These are phyloP conservation scores for Bruguiera hainesii DNA, from an alignment of 441 rosid genomes.

Conservation along the genomic window DNA sequence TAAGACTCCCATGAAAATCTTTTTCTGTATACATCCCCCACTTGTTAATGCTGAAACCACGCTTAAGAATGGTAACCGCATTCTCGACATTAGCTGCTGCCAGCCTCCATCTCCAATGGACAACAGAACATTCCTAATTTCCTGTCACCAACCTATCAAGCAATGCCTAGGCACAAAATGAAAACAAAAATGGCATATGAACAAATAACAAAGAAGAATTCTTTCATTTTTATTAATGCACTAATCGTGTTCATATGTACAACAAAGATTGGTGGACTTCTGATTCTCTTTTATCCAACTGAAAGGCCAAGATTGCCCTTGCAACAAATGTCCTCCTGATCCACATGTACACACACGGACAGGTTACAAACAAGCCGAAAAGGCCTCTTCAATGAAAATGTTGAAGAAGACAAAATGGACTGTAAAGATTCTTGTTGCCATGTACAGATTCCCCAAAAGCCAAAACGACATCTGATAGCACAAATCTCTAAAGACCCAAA, in stretches of 20 bases:
- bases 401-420: slow-evolving; percentile 35
- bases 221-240: slow-evolving; percentile 1
- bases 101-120: neutral
- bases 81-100: no score
- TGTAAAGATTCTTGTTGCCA: slow-evolving; percentile 26
- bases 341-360: slow-evolving; percentile 18
- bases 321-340: slow-evolving; percentile 11
- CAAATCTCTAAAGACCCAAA: slow-evolving; percentile 5
- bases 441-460: slow-evolving; percentile 21
- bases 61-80: neutral
- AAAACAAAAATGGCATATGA: neutral
- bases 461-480: slow-evolving; percentile 10
- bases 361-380: slow-evolving; percentile 20
- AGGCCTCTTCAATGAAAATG: slow-evolving; percentile 34
- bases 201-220: neutral
- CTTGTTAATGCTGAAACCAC: slow-evolving; percentile 9
- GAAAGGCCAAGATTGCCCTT: slow-evolving; percentile 27
- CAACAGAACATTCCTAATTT: no score
- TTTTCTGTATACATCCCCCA: neutral
- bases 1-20: no score
- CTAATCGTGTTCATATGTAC: slow-evolving; percentile 4
- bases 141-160: no score
- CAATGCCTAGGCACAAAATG: neutral
- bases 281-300: slow-evolving; percentile 10
- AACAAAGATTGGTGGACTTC: slow-evolving; percentile 5